These are phyloP conservation scores for Thyridium curvatum DNA, from an alignment of 2,329 filamentous ascomycete species.

Conservation along the genomic window DNA sequence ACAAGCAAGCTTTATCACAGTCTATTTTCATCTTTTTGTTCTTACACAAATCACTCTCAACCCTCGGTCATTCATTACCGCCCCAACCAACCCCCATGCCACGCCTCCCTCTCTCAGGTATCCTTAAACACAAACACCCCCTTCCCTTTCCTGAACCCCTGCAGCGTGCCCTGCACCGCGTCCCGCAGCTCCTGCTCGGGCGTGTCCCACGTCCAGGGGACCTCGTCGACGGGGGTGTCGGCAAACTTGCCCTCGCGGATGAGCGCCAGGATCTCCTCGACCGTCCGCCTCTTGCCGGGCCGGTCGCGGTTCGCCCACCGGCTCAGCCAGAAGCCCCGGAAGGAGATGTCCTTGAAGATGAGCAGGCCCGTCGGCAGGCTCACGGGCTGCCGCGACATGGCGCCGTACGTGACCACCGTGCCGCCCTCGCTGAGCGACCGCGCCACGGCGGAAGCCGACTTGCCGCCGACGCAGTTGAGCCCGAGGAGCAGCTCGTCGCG, in stretches of 20 bases:
- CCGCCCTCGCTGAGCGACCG: slow-evolving; percentile 63
- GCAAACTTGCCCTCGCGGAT: slow-evolving; percentile 71
- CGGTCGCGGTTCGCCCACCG: slow-evolving; percentile 76
- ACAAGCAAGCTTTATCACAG: no score
- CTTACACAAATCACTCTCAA: background rate
- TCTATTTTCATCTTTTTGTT: background rate
- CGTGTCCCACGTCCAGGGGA: slow-evolving; percentile 80
- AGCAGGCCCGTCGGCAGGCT: slow-evolving; percentile 74
- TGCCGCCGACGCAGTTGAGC: slow-evolving; percentile 91
- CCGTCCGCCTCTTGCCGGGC: slow-evolving; percentile 67
- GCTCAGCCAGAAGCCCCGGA: slow-evolving; percentile 93
- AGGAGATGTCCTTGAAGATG: slow-evolving; percentile 88
- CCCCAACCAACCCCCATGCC: no score
- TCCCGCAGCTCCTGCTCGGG: slow-evolving; percentile 60
- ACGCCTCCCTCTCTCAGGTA: slow-evolving; percentile 29
- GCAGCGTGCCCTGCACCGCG: slow-evolving; percentile 75
- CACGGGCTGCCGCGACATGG: slow-evolving; percentile 86
- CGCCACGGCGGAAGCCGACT: slow-evolving; percentile 71
- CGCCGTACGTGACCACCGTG: slow-evolving; percentile 87
- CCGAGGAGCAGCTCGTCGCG: slow-evolving; percentile 69
- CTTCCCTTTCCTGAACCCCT: slow-evolving; percentile 83
- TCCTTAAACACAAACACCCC: slow-evolving; percentile 77
- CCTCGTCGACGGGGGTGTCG: slow-evolving; percentile 75
- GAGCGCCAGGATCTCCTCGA: slow-evolving; percentile 77
- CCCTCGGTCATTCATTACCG: no score